These are phyloP conservation scores for Ilyonectria sp. DNA, from an alignment of 2,329 filamentous ascomycete species.

Conservation along the genomic window DNA sequence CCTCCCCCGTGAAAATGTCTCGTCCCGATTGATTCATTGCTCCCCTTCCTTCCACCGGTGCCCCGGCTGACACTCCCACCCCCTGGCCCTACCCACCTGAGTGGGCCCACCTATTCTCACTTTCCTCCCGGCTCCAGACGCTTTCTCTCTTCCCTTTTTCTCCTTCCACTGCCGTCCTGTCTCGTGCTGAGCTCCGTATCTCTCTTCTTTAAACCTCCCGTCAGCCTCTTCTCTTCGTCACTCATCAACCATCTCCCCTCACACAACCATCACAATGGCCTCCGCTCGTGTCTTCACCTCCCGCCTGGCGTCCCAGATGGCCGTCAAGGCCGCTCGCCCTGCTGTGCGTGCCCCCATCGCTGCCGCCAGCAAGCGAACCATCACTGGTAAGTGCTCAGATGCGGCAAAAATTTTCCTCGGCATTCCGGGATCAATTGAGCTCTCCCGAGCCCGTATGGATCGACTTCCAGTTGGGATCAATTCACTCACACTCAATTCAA, in stretches of 20 bases:
- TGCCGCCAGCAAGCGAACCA: conserved; percentile 81
- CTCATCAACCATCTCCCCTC: conserved; percentile 53
- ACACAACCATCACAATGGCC: conserved; percentile 80
- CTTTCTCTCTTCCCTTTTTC: conserved; percentile 60
- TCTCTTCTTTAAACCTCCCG: conserved; percentile 53
- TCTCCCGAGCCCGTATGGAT: conserved; percentile 49
- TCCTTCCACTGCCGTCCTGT: conserved; percentile 55
- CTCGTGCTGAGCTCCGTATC: conserved; percentile 53
- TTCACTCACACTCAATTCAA: conserved; percentile 56
- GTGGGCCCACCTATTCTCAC: conserved; percentile 56
- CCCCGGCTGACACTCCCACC: conserved; percentile 55
- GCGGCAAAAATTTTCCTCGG: conserved; percentile 52
- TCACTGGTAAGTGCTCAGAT: conserved; percentile 73
- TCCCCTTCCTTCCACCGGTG: conserved; percentile 50
- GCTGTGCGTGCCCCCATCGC: conserved; percentile 76
- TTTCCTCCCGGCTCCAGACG: conserved; percentile 55
- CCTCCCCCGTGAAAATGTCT: conserved; percentile 50
- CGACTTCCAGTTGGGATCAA: conserved; percentile 47
- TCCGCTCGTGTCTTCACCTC: conserved; percentile 84
- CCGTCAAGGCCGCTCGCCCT: conserved; percentile 84
- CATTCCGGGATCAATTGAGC: conserved; percentile 48
- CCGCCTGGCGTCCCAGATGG: conserved; percentile 83
- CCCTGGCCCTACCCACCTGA: conserved; percentile 49
- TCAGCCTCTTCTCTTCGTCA: conserved; percentile 49
- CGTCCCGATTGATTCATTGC: conserved; percentile 48